These are phyloP conservation scores for Cyberlindnera mrakii DNA, from an alignment of 805 yeast genomes.

Conservation along the genomic window DNA sequence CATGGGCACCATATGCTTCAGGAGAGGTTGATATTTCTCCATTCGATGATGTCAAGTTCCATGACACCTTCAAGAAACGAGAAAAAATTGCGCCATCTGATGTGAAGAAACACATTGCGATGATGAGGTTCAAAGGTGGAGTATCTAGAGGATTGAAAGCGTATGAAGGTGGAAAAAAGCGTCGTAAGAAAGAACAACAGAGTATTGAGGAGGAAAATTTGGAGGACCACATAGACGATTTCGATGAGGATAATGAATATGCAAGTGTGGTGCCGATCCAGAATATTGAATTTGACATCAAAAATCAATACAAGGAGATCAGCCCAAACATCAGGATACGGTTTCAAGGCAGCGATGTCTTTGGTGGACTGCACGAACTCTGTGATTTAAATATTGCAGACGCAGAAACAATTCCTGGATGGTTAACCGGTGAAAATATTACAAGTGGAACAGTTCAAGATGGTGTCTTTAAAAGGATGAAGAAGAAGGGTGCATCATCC, in stretches of 20 bases:
- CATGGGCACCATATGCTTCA: constrained; percentile 72
- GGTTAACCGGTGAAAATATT: constrained; percentile 78
- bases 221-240: constrained; percentile 19
- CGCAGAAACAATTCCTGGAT: constrained; percentile 57
- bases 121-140: constrained; percentile 57
- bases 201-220: constrained; percentile 7
- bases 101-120: constrained; percentile 37
- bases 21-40: constrained; percentile 62
- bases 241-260: constrained; percentile 28
- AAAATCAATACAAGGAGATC: constrained; percentile 23
- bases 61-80: constrained; percentile 27
- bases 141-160: constrained; percentile 27
- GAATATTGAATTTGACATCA: constrained; percentile 38
- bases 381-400: constrained; percentile 44
- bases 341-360: constrained; percentile 63
- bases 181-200: constrained; percentile 12
- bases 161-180: constrained; percentile 31
- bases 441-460: constrained; percentile 40
- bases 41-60: constrained; percentile 38
- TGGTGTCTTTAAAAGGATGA: constrained; percentile 21
- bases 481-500: neutral
- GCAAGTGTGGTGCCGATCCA: constrained; percentile 57
- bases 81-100: constrained; percentile 15
- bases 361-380: constrained; percentile 72
- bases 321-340: constrained; percentile 22